Conservation (phyloP, 768 basidiomycete species). For the Pisolithus sp. region DNA sequence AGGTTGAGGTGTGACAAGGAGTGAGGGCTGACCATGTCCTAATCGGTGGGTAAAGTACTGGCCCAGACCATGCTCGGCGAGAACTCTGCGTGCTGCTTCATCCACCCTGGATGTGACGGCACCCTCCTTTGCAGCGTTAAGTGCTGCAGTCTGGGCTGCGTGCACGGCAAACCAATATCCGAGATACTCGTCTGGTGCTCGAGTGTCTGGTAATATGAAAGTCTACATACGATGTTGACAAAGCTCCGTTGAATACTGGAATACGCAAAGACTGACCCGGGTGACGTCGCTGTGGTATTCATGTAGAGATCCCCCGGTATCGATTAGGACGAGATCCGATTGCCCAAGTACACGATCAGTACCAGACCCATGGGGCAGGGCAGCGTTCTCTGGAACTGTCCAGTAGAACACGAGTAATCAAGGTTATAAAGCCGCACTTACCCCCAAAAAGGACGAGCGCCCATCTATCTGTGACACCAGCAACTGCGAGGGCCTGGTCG, state of each 20-base stretch:
- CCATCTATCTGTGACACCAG: slow-evolving; percentile 53
- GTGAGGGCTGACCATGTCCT: slow-evolving; percentile 56
- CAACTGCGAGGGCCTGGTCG: slow-evolving; percentile 43
- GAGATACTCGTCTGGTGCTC: slow-evolving; percentile 46
- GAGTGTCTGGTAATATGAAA: slow-evolving; percentile 53
- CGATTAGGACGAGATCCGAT: slow-evolving; percentile 68
- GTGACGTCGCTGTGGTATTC: slow-evolving; percentile 79
- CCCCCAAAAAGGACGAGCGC: slow-evolving; percentile 77
- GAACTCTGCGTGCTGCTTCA: slow-evolving; percentile 47
- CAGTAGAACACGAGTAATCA: slow-evolving; percentile 1
- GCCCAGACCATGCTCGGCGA: slow-evolving; percentile 40
- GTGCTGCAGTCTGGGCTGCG: slow-evolving; percentile 54
- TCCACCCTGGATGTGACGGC: slow-evolving; percentile 52
- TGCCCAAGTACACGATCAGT: slow-evolving; percentile 53
- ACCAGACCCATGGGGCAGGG: slow-evolving; percentile 77
- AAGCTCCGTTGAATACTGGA: background rate
- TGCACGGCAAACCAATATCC: slow-evolving; percentile 62
- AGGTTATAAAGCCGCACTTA: slow-evolving; percentile 25
- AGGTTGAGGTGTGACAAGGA: slow-evolving; percentile 6
- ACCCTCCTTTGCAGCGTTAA: slow-evolving; percentile 41
- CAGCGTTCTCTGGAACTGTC: slow-evolving; percentile 62
- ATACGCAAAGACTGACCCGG: slow-evolving; percentile 40
- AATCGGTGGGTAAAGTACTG: slow-evolving; percentile 74
- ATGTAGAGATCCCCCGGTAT: slow-evolving; percentile 63
- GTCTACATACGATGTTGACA: slow-evolving; percentile 35